Conservation (phyloP, 2,329 filamentous ascomycete genomes). For the Cercospora janseana region DNA sequence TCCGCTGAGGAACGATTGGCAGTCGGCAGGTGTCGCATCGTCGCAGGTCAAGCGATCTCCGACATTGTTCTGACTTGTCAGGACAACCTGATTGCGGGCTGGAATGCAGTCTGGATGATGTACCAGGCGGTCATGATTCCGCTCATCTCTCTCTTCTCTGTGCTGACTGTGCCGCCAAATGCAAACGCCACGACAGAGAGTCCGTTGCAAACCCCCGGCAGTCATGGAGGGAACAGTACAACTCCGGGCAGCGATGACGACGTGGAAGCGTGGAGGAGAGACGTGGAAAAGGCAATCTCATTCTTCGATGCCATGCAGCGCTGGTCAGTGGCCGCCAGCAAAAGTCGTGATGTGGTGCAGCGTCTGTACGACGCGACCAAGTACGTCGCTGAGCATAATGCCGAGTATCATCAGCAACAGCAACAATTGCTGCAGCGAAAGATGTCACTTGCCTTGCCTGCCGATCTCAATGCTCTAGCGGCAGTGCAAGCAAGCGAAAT, state of each 20-base stretch:
- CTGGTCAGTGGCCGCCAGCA: slow-evolving; percentile 48
- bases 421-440: slow-evolving; percentile 21
- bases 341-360: slow-evolving; percentile 44
- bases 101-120: slow-evolving; percentile 79
- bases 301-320: slow-evolving; percentile 46
- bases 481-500: background rate
- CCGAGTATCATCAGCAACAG: slow-evolving; percentile 28
- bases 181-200: slow-evolving; percentile 38
- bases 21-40: slow-evolving; percentile 65
- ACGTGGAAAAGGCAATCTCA: slow-evolving; percentile 43
- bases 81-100: slow-evolving; percentile 72
- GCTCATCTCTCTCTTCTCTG: slow-evolving; percentile 65
- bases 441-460: slow-evolving; percentile 5
- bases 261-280: slow-evolving; percentile 42
- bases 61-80: slow-evolving; percentile 70
- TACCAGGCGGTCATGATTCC: slow-evolving; percentile 80
- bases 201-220: slow-evolving; percentile 50
- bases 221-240: slow-evolving; percentile 30
- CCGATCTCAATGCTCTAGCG: background rate
- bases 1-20: slow-evolving; percentile 65
- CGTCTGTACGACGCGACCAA: slow-evolving; percentile 43
- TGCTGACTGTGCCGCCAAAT: slow-evolving; percentile 22
- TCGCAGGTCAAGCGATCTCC: slow-evolving; percentile 68
- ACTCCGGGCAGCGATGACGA: slow-evolving; percentile 32
- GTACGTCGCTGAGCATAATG: slow-evolving; percentile 30